phyloP scores from a whole-genome alignment of 345 rosid genomes.

The Murraya paniculata region DNA sequence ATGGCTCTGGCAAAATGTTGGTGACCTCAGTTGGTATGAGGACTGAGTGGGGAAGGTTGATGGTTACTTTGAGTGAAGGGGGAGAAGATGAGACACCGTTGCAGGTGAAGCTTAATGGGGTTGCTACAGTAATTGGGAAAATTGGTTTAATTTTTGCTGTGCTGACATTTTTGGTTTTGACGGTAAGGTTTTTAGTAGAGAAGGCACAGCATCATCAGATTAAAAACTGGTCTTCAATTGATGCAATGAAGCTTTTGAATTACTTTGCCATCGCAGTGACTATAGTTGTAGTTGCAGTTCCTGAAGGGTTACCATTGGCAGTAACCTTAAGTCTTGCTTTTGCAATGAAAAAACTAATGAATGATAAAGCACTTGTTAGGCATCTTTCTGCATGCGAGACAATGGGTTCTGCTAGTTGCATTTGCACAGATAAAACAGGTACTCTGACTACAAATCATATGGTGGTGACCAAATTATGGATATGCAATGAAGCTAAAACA shows the following conservation, averaged over 20 bases:
- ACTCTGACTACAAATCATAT: conserved; percentile 67
- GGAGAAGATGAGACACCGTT: conserved; percentile 63
- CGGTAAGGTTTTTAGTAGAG: conserved; percentile 44
- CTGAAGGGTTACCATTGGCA: conserved; percentile 76
- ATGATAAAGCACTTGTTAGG: conserved; percentile 69
- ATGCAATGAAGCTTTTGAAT: conserved; percentile 46
- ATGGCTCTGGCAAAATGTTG: conserved; percentile 64
- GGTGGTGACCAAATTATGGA: conserved; percentile 56
- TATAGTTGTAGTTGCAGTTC: conserved; percentile 77
- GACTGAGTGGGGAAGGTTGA: conserved; percentile 72
- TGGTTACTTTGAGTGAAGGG: conserved; percentile 53
- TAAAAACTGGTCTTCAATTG: conserved; percentile 37
- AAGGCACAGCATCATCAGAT: conserved; percentile 39
- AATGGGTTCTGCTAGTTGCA: conserved; percentile 73
- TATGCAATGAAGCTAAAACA: conserved; percentile 38
- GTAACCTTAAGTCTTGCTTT: conserved; percentile 80
- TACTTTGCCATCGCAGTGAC: conserved; percentile 74
- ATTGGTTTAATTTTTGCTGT: conserved; percentile 62
- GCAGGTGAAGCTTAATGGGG: conserved; percentile 65
- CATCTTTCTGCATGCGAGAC: conserved; percentile 79
- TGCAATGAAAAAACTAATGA: conserved; percentile 77
- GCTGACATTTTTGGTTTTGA: conserved; percentile 56
- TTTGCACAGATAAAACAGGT: conserved; percentile 78
- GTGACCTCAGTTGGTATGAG: conserved; percentile 75
- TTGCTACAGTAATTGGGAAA: conserved; percentile 62